Percentiles rank a stretch among this genome's conserved stretches.
These are phyloP conservation scores for Mycena sp. DNA, from an alignment of 1,284 basidiomycete species.

Conservation along the genomic window DNA sequence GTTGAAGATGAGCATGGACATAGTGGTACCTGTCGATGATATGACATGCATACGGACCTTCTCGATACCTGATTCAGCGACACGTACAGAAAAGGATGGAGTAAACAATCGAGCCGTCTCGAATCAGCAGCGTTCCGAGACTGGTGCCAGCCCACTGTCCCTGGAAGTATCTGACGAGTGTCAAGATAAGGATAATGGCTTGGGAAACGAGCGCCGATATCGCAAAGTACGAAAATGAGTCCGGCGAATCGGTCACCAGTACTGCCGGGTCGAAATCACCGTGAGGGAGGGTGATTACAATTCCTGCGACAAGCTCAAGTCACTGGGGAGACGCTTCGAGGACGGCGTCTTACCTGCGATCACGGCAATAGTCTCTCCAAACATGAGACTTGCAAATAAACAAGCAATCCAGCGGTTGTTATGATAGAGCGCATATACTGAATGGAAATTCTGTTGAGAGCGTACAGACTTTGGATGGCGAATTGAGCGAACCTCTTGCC, in stretches of 20 bases:
- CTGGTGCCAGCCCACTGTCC: slow-evolving; percentile 25
- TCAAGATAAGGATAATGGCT: slow-evolving; percentile 20
- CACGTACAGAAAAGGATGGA: slow-evolving; percentile 20
- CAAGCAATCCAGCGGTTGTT: slow-evolving; percentile 25
- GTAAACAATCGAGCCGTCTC: slow-evolving; percentile 20
- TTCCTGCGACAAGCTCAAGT: not conserved
- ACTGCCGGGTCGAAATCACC: slow-evolving; percentile 12
- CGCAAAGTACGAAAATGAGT: slow-evolving; percentile 23
- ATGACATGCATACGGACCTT: no score
- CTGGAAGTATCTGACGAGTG: slow-evolving; percentile 6
- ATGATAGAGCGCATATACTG: slow-evolving; percentile 36
- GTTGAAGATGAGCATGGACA: slow-evolving; percentile 11
- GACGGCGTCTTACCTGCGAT: slow-evolving; percentile 19
- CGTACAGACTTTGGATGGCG: not conserved
- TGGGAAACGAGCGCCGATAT: slow-evolving; percentile 20
- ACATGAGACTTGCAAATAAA: slow-evolving; percentile 23
- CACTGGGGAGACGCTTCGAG: not conserved
- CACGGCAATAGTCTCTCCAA: slow-evolving; percentile 27
- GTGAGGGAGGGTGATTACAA: slow-evolving; percentile 19
- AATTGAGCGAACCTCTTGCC: slow-evolving; percentile 28
- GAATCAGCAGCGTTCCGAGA: slow-evolving; percentile 18
- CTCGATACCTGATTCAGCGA: no score
- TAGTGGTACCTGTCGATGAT: slow-evolving; percentile 1
- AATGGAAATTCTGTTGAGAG: not conserved
- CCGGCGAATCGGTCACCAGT: not conserved